Percentiles rank a stretch among this genome's conserved stretches.
Evolutionary conservation across 768 basidiomycete genomes (phyloP).

Genomic region (Auriscalpium microsporum): DNA sequence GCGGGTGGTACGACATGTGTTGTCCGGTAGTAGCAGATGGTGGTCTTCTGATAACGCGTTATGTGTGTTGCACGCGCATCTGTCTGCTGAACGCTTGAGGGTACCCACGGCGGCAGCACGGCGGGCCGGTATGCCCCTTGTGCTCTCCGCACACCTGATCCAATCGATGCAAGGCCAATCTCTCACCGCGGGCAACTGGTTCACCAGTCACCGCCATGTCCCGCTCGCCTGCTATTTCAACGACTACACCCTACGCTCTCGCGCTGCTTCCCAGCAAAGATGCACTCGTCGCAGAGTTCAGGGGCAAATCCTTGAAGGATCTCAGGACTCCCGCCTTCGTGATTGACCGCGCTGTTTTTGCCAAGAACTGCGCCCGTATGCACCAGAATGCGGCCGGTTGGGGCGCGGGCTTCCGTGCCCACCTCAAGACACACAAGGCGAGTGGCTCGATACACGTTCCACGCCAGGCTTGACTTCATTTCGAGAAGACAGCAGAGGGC

Average conservation of each 20-base stretch:
- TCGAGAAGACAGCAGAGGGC: conserved; percentile 57
- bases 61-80: conserved; percentile 16
- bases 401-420: conserved; percentile 69
- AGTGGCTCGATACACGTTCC: too few species aligned
- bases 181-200: not conserved
- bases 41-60: too few species aligned
- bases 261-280: conserved; percentile 37
- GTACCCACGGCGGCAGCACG: not conserved
- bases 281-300: conserved; percentile 43
- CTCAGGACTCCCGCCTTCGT: conserved; percentile 73
- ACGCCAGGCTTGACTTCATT: too few species aligned
- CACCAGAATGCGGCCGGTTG: conserved; percentile 55
- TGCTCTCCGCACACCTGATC: too few species aligned
- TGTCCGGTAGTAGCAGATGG: too few species aligned
- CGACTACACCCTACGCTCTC: conserved; percentile 36
- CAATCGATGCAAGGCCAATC: too few species aligned
- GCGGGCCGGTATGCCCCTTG: too few species aligned
- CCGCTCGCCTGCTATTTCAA: conserved; percentile 31
- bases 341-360: conserved; percentile 66
- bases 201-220: not conserved
- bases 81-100: not conserved
- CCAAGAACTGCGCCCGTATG: conserved; percentile 67
- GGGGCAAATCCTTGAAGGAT: conserved; percentile 44
- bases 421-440: conserved; percentile 82
- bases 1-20: conserved; percentile 28